Evolutionary conservation across 2,329 filamentous ascomycete species (phyloP).

Genomic region (Kalmusia sp.): DNA sequence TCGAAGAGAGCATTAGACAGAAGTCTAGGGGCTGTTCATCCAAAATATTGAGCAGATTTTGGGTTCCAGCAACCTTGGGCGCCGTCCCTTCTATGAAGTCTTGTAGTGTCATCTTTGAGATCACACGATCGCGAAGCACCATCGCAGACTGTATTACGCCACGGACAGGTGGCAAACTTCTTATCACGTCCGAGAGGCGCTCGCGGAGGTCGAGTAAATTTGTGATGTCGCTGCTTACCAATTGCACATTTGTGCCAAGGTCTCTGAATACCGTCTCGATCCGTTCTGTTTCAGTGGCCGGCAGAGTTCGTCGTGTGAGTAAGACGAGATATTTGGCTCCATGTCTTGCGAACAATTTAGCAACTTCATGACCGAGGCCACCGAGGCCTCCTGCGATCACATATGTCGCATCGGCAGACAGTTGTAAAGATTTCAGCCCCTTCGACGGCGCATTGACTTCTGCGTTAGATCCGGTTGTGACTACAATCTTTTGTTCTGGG

Average conservation of each 20-base stretch:
- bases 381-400: constrained; percentile 4
- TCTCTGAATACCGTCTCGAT: too few species aligned
- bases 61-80: constrained; percentile 44
- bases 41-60: constrained; percentile 32
- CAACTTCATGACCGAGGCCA: not conserved
- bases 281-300: not conserved
- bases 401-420: not conserved
- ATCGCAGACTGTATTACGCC: constrained; percentile 1
- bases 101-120: not conserved
- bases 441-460: not conserved
- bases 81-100: not conserved
- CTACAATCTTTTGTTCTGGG: too few species aligned
- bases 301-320: not conserved
- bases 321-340: not conserved
- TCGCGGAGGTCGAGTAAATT: too few species aligned
- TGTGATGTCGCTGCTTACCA: not conserved
- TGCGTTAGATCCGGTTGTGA: not conserved
- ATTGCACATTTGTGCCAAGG: not conserved
- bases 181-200: not conserved
- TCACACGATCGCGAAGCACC: not conserved
- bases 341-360: not conserved
- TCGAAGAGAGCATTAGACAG: constrained; percentile 32
- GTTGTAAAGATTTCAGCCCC: too few species aligned
- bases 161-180: not conserved
- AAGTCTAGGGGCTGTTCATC: constrained; percentile 21